Percentiles rank a stretch among this genome's conserved stretches.
Evolutionary conservation across 176 grass and related monocot genomes (phyloP).

Genomic region (Musa troglodytarum): DNA sequence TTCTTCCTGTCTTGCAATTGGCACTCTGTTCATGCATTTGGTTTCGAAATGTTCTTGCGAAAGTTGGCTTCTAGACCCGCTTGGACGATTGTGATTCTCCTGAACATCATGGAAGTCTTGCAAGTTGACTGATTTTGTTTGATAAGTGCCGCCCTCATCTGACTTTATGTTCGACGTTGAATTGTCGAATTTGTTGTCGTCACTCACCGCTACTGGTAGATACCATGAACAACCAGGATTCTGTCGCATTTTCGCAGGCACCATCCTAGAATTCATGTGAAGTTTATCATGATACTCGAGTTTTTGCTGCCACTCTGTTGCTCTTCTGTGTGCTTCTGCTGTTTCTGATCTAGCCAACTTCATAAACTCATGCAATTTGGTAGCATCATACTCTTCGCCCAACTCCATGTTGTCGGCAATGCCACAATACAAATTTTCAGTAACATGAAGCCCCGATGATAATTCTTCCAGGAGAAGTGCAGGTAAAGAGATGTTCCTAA

Average conservation of each 20-base stretch:
- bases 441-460: constrained; percentile 10
- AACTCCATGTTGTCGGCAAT: constrained; percentile 5
- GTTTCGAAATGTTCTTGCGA: constrained; percentile 12
- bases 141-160: not conserved
- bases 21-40: not conserved
- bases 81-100: constrained; percentile 3
- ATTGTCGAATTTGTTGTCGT: not conserved
- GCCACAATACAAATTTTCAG: not conserved
- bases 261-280: not conserved
- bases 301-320: not conserved
- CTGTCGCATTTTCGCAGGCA: not conserved
- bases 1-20: constrained; percentile 1
- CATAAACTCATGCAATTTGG: constrained; percentile 14
- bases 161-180: not conserved
- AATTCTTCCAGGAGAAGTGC: constrained; percentile 24
- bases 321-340: not conserved
- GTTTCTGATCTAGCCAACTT: constrained; percentile 15
- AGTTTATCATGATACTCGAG: not conserved
- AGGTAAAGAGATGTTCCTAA: constrained; percentile 35
- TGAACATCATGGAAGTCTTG: constrained; percentile 20
- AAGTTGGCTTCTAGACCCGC: not conserved
- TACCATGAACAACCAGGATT: constrained; percentile 2
- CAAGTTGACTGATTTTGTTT: constrained; percentile 11
- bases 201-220: too few species aligned
- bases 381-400: not conserved